Base-by-base conservation (phyloP, 192 early-diverging fungal genomes). In the Podila verticillata region DNA sequence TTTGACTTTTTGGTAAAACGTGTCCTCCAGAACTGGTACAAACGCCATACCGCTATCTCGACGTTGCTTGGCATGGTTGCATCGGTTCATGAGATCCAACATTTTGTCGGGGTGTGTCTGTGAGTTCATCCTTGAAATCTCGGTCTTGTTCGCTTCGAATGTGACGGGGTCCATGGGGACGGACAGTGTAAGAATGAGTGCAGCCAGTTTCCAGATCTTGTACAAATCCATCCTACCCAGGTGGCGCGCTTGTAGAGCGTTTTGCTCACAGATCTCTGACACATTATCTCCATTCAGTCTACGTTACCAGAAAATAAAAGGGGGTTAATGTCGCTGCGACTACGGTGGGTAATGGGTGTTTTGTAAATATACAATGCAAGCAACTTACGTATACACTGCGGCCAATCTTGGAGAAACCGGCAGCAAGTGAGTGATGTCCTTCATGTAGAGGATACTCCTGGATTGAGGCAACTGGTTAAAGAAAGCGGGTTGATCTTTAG, bases 191-290 rank as follows among this genome's bases (percentile, higher is more conserved):
- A 93, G 68, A 26, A 90, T 89, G 29, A 87, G 82, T 7, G 84
- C 87, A n/a, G 89, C 89, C 47, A 93, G 71, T 19, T 79, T 84
- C 93, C 93, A 94, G 31, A 92, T 87, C 68, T 89, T 84, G 56
- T 86, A 83, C 24, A 91, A 66, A 77, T 94, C 92, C 44, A 73
- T 60, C 2, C 90, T 77, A 9, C 83, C 82, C 54, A 86, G 48
- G 15, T 74, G 64, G 15, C 80, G 77, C 15, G 85, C 84, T n/a
- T 86, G 86, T 24, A 83, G 48, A 8, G 87, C 90, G 66, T 94
- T 94, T n/a, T 84, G 83, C 49, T 81, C 67, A 57, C 92, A 94
- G 7, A 92, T 87, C 30, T 71, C 82, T 10, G 84, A 83, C 7
- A 91, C 86, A 65, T 92, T 84, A 24, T 88, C 83, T 2, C 89